Base-by-base conservation (phyloP, 805 yeast species). In the Teunomyces kruisii region DNA sequence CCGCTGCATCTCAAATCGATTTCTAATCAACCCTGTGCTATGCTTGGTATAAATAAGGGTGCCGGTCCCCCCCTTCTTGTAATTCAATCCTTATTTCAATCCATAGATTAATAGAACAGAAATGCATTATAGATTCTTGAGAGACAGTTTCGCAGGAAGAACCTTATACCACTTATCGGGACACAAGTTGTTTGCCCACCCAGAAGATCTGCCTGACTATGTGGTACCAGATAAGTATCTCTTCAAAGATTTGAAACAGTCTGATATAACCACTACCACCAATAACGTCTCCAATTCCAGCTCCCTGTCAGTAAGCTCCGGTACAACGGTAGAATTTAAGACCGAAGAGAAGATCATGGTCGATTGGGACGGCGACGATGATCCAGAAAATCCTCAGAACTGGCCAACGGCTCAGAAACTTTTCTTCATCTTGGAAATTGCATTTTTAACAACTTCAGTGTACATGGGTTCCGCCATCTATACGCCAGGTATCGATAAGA, bases 391-490 rank as follows among this genome's bases (percentile, higher is more conserved):
- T 50, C 88, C 88, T 0, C 54, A 62, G 14, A 80, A 79, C 55
- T 83, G 88, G 87, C 67, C 81, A 0, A 26, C 55, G 0, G 40
- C 46, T 28, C 65, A 70, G 42, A 79, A 76, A 53, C 28, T 58
- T 2, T 39, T 75, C 26, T 65, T 76, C 32, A 57, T 73, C 3
- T 8, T 57, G 1, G 67, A 72, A 49, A 64, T 79, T 10, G 65
- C 76, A 7, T 47, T 78, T 31, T 58, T 79, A 39, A 74, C 84
- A 2, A 61, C 74, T 9, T 62, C 80, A 3, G 76, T 78, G 0
- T 80, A 81, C 47, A 75, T 79, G 70, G 82, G 80, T 10, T 72
- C 84, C 0, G 76, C 84, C 3, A 67, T 79, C 24, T 72, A 75
- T 48, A 71, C 84, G 0, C 84, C 86, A 0, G 78, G 80, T 14